Percentiles rank a stretch among this genome's conserved stretches.
Conservation (phyloP, 1,139 yeast genomes). For the Kodamaea arcana region DNA sequence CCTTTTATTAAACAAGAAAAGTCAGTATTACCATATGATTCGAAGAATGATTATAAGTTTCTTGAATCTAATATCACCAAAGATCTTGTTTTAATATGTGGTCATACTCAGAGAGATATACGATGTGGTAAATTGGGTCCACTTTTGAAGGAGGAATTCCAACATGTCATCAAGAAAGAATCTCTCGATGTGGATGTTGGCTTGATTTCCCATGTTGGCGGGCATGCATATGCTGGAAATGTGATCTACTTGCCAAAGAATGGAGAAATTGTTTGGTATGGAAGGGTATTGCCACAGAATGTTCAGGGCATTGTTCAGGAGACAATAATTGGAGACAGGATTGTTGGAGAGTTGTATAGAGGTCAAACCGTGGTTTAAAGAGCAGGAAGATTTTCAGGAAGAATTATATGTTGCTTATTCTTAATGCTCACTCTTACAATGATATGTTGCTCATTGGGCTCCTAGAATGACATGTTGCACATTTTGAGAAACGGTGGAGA, state of each 20-base stretch:
- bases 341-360: conserved; percentile 40
- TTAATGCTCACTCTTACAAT: no score
- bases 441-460: no score
- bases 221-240: conserved; percentile 78
- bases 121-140: conserved; percentile 70
- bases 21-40: background rate
- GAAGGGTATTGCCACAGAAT: conserved; percentile 58
- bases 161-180: conserved; percentile 31
- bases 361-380: no score
- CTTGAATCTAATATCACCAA: conserved; percentile 17
- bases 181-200: conserved; percentile 42
- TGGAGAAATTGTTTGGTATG: conserved; percentile 60
- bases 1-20: conserved; percentile 22
- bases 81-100: conserved; percentile 53
- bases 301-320: conserved; percentile 63
- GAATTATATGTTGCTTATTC: no score
- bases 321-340: conserved; percentile 42
- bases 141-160: conserved; percentile 47
- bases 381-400: no score
- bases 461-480: no score
- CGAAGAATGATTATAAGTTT: conserved; percentile 10
- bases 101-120: conserved; percentile 58
- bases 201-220: conserved; percentile 65
- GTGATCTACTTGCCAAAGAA: conserved; percentile 49
- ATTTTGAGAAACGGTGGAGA: no score